These are phyloP conservation scores for Raffaelea albimanens DNA, from an alignment of 2,329 filamentous ascomycete genomes.

Conservation along the genomic window DNA sequence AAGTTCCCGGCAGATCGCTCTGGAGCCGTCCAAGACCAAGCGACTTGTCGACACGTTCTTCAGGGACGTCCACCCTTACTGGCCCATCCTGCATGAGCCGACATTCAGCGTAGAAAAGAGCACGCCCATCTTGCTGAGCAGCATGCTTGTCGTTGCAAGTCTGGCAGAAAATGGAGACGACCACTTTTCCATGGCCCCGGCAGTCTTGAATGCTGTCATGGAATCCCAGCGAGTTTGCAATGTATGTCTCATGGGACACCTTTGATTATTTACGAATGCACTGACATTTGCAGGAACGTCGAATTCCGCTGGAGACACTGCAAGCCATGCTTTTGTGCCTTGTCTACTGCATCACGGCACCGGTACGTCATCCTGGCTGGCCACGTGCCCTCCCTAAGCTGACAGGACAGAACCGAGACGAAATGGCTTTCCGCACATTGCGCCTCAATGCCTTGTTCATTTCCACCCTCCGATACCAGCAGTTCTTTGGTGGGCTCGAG, in stretches of 20 bases:
- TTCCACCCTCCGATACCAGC: constrained; percentile 2
- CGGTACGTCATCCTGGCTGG: background rate
- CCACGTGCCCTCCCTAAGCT: background rate
- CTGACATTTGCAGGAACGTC: background rate
- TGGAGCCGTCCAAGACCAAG: background rate
- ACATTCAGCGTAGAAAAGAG: background rate
- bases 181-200: background rate
- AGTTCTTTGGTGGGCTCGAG: background rate
- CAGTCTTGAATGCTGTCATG: constrained; percentile 1
- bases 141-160: constrained; percentile 1
- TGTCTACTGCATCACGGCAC: constrained; percentile 5
- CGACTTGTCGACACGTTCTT: constrained; percentile 4
- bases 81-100: constrained; percentile 6
- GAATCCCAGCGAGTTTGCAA: background rate
- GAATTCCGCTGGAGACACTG: constrained; percentile 1
- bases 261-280: background rate
- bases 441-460: constrained; percentile 2
- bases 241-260: no score
- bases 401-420: background rate
- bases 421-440: background rate
- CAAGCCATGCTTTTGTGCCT: constrained; percentile 5
- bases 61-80: background rate
- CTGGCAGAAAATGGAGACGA: background rate
- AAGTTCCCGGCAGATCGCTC: background rate
- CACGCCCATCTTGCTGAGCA: constrained; percentile 1